Base-by-base conservation (phyloP, 306 rosid genomes). In the Rosa chinensis region DNA sequence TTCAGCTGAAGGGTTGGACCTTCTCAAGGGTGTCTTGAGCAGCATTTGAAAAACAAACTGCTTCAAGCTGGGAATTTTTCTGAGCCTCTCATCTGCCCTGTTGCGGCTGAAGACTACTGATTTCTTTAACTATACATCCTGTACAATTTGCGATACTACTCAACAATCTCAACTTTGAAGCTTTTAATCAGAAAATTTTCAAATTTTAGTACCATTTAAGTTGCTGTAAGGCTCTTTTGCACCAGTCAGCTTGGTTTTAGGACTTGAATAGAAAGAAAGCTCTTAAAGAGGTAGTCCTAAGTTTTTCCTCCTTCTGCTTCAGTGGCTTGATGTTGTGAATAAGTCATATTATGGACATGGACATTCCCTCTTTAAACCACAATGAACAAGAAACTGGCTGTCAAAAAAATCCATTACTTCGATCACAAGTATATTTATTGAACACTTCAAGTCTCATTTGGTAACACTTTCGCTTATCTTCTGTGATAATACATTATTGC, bases 1-100 rank as follows among this genome's bases (percentile, higher is more conserved):
- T 73, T 90, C 94, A 70, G 90, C 90, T 42, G 94, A 88, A 84
- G 94, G 94, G 66, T 70, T 90, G 49, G 92, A 90, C 83, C 89
- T 88, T 78, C 92, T 90, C 84, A 88, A 88, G 83, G 94, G 92
- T 80, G 89, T 90, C 52, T 81, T 88, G 78, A 84, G 80, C 72
- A 81, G 77, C 79, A 80, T 86, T 75, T 85, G 86, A 87, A 63
- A 66, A 73, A 35, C 58, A 8, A 77, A 47, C 17, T 61, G 70
- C 75, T 76, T 85, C 74, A 3, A 47, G 73, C 71, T 66, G 83
- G 70, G 84, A 73, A 66, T 74, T 83, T 79, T 88, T 88, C 80
- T 59, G 81, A 63, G 76, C 76, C 58, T 56, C 85, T 66, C 76
- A 70, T 23, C 40, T 43, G 3, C 63, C 77, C 62, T 72, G 63